A percentile compares a stretch with the other conserved stretches of the same genome.
Conservation (phyloP, 169 alveolate species). For the Plasmodium gaboni region DNA sequence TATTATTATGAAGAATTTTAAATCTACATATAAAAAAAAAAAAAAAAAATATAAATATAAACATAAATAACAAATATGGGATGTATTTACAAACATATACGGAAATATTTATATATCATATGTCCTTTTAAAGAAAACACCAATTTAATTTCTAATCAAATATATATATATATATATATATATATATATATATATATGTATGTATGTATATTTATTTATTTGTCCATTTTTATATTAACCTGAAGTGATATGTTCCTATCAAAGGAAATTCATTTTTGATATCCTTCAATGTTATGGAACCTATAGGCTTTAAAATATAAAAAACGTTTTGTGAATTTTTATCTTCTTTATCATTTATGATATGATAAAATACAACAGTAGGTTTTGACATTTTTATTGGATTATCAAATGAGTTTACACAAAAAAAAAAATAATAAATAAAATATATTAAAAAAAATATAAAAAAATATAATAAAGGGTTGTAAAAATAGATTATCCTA, state of each 20-base stretch:
- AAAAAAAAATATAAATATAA: background rate
- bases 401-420: no score
- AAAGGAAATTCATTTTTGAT: constrained; percentile 59
- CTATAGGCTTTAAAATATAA: constrained; percentile 60
- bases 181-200: background rate
- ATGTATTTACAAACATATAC: background rate
- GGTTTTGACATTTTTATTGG: constrained; percentile 53
- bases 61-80: background rate
- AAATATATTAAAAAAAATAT: no score
- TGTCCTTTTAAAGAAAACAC: no score
- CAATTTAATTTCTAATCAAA: no score
- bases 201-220: background rate
- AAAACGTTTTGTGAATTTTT: constrained; percentile 67
- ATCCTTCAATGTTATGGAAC: constrained; percentile 29
- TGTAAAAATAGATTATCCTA: no score
- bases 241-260: constrained; percentile 65
- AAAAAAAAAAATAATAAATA: no score
- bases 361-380: constrained; percentile 63
- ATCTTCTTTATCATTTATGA: constrained; percentile 63
- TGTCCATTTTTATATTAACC: constrained; percentile 20
- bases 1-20: constrained; percentile 38
- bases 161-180: background rate
- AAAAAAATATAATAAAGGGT: no score
- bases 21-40: constrained; percentile 26
- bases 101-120: no score